Evolutionary conservation across 352 stramenopile species (phyloP), one percentile per base, ranked within the genome.

Genomic region (Phytophthora palmivora): DNA sequence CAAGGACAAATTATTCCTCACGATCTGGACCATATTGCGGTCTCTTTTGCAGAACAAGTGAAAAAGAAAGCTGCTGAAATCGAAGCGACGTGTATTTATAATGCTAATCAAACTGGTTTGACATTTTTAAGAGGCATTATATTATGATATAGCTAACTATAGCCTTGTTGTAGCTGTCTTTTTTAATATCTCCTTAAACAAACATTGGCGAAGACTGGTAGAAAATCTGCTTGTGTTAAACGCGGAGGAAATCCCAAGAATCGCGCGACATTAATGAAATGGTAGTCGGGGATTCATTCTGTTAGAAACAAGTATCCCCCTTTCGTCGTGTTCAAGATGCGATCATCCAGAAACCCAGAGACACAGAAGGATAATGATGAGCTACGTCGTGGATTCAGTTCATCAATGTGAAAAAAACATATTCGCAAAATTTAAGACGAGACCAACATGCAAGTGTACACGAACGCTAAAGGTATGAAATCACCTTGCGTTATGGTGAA

Each of bases 211-310:
- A 45, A 34, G 18, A 36, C 10, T 10, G 52, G 41, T n/a, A 60
- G 18, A 9, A 60, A 46, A 26, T 52, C 19, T 9, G 32, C 45
- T 26, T 52, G 52, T 18, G 30, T 60, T 4, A 38, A 38, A 38
- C 45, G 52, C 18, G 52, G 41, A 10, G 52, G 52, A 52, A 52
- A 18, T n/a, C 38, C 30, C 3, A 60, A 60, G 28, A 32, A 60
- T 39, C 21, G 42, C 14, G 34, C 43, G 14, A 54, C 42, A 1
- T 28, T 61, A n/a, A n/a, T n/a, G n/a, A n/a, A 14, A 53, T 47
- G 52, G 19, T 61, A 10, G 6, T 53, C 1, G 42, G 43, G 1
- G 43, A n/a, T n/a, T n/a, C n/a, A 62, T 14, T 51, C 18, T 8
- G 16, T 19, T 16, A 43, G 22, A 7, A 52, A 50, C 10, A 33